Percentiles rank a stretch among this genome's conserved stretches.
Conservation (phyloP, 129 eudicot species). For the Deinandra increscens region DNA sequence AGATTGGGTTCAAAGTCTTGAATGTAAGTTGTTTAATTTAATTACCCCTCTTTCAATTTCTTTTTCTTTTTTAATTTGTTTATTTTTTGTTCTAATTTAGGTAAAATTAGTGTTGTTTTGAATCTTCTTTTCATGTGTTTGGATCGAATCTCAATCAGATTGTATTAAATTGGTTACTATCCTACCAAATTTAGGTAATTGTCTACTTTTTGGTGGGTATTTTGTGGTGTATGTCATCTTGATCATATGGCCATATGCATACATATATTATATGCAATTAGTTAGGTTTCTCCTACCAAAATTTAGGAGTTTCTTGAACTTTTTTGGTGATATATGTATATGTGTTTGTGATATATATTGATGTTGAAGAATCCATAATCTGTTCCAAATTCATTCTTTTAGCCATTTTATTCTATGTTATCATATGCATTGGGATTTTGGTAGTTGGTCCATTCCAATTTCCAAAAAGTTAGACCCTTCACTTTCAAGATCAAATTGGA, state of each 20-base stretch:
- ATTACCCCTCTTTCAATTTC: neutral
- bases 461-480: neutral
- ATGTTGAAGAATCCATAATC: neutral
- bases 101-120: neutral
- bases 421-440: constrained; percentile 6
- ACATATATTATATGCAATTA: neutral
- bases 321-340: neutral
- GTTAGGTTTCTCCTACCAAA: constrained; percentile 25
- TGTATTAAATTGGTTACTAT: constrained; percentile 9
- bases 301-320: constrained; percentile 17
- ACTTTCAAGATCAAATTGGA: constrained; percentile 7
- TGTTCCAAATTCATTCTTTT: constrained; percentile 3
- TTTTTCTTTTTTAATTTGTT: neutral
- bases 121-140: constrained; percentile 17
- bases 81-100: constrained; percentile 4
- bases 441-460: neutral
- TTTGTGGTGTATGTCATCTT: constrained; percentile 22
- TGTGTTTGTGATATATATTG: neutral
- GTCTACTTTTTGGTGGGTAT: constrained; percentile 23
- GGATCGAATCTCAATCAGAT: constrained; percentile 16
- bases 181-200: constrained; percentile 23
- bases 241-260: constrained; percentile 13
- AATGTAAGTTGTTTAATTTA: constrained; percentile 50
- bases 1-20: constrained; percentile 68
- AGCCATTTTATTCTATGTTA: constrained; percentile 16